Evolutionary conservation across 768 basidiomycete genomes (phyloP).

Genomic region (Lactarius quietus): DNA sequence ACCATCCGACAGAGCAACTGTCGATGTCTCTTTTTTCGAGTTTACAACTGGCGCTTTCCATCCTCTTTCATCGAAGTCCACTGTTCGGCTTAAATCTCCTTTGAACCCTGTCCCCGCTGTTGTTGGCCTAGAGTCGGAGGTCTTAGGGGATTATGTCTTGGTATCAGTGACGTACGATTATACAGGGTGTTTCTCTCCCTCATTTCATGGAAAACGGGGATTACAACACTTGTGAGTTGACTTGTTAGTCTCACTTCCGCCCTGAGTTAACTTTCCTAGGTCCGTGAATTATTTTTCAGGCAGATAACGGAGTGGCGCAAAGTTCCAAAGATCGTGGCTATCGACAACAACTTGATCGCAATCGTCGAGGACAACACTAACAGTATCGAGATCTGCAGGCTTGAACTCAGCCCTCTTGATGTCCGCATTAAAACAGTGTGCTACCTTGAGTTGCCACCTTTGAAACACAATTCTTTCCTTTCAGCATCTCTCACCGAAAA

Average conservation of each 20-base stretch:
- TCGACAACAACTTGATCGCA: conserved; percentile 10
- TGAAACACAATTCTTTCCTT: background rate
- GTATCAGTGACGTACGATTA: conserved; percentile 11
- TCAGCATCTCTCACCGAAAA: conserved; percentile 1
- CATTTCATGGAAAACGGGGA: conserved; percentile 17
- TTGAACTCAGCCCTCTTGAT: conserved; percentile 2
- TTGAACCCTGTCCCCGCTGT: background rate
- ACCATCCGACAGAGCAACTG: background rate
- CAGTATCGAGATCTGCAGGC: conserved; percentile 14
- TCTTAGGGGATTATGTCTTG: conserved; percentile 15
- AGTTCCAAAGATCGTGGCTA: conserved; percentile 9
- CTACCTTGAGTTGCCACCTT: conserved; percentile 8
- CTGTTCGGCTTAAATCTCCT: conserved; percentile 6
- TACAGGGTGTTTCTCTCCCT: conserved; percentile 8
- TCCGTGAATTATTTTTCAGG: conserved; percentile 1
- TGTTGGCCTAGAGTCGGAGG: conserved; percentile 2
- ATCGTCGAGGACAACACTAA: conserved; percentile 3
- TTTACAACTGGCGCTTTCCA: conserved; percentile 10
- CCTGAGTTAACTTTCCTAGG: background rate
- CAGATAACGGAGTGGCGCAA: conserved; percentile 5
- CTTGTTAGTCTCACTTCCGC: background rate
- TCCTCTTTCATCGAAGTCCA: conserved; percentile 11
- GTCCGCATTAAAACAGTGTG: conserved; percentile 1
- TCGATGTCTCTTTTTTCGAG: conserved; percentile 2
- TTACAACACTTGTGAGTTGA: conserved; percentile 4